A percentile compares a stretch with the other conserved stretches of the same genome.
phyloP scores from a whole-genome alignment of 2,329 filamentous ascomycete species.

The Exophiala xenobiotica region DNA sequence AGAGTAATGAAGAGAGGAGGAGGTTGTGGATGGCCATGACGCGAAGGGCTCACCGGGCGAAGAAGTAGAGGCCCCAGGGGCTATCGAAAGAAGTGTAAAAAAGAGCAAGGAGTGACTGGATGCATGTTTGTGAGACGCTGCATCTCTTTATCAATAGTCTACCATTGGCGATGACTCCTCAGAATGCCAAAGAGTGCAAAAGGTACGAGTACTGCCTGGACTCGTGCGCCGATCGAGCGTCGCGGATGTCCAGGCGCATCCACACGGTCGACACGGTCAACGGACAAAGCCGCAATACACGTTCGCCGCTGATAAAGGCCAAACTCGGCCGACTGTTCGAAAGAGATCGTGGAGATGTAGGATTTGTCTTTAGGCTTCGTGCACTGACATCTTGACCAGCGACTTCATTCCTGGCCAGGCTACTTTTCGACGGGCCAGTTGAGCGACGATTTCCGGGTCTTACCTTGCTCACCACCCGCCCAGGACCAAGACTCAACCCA shows the following conservation, averaged over 20 bases:
- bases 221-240: background rate
- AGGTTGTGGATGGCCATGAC: slow-evolving; percentile 15
- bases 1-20: slow-evolving; percentile 11
- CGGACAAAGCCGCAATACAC: background rate
- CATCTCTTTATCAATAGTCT: background rate
- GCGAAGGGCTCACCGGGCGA: background rate
- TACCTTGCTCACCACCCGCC: too few relatives aligned
- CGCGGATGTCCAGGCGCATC: slow-evolving; percentile 1
- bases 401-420: too few relatives aligned
- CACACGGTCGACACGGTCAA: background rate
- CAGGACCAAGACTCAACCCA: too few relatives aligned
- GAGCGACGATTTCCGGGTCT: too few relatives aligned
- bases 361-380: background rate
- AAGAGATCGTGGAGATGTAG: background rate
- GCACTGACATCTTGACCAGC: background rate
- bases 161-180: slow-evolving; percentile 3
- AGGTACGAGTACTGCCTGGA: background rate
- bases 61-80: background rate
- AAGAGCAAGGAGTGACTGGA: background rate
- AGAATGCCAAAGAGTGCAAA: background rate
- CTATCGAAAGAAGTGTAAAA: background rate
- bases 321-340: background rate
- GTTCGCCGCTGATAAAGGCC: background rate
- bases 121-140: background rate
- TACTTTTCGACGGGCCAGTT: too few relatives aligned